phyloP scores from a whole-genome alignment of 129 eudicot species.

The Tagetes erecta region DNA sequence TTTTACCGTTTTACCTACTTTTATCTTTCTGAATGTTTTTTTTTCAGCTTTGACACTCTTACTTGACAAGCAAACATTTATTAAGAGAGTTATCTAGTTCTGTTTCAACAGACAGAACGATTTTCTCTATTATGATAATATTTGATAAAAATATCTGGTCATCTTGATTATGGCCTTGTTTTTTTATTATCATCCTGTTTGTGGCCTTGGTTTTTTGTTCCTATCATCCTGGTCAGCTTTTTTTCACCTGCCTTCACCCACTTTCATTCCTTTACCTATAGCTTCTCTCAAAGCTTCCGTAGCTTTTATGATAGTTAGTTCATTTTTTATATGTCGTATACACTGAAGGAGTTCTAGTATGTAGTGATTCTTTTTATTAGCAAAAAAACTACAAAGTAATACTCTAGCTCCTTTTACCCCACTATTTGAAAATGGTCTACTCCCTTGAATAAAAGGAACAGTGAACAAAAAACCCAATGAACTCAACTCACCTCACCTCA shows the following conservation, averaged over 20 bases:
- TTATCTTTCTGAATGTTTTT: neutral
- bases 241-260: neutral
- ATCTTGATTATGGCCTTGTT: neutral
- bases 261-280: neutral
- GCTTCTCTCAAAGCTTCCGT: neutral
- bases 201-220: too few relatives aligned
- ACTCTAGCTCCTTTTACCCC: neutral
- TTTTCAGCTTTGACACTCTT: neutral
- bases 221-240: neutral
- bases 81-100: conserved; percentile 2
- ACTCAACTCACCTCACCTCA: neutral
- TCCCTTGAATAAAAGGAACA: neutral
- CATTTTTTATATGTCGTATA: neutral
- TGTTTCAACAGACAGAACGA: neutral
- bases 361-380: neutral
- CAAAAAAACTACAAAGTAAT: neutral
- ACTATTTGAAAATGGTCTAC: neutral
- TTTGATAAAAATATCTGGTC: neutral
- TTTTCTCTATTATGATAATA: neutral
- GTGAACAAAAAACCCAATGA: neutral
- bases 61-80: neutral
- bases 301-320: neutral
- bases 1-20: neutral
- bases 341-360: neutral
- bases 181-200: neutral